Conservation (phyloP, 345 rosid genomes). For the Eucalyptus microcorys region DNA sequence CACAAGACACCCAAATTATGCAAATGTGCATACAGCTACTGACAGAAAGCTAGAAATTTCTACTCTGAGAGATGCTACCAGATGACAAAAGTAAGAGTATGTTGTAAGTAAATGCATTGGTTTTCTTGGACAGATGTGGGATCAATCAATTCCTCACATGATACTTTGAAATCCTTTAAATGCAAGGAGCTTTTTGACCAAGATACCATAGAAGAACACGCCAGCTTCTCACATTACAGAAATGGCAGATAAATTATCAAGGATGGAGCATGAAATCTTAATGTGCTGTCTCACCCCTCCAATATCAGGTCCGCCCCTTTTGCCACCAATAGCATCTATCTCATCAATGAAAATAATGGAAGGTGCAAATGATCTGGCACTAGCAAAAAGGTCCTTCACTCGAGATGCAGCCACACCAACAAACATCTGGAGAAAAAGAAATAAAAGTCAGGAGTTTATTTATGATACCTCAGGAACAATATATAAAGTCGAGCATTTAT, state of each 20-base stretch:
- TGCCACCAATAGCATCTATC: constrained; percentile 97
- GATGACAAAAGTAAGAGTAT: not conserved
- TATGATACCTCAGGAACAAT: not conserved
- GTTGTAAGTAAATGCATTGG: not conserved
- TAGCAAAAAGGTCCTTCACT: constrained; percentile 91
- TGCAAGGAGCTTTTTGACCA: not conserved
- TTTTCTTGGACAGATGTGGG: not conserved
- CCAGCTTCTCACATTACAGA: not conserved
- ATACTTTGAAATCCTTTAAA: not conserved
- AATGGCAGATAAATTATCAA: not conserved
- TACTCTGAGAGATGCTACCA: not conserved
- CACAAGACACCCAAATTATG: not conserved
- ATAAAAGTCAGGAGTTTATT: not conserved
- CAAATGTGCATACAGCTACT: not conserved
- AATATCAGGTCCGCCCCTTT: constrained; percentile 96
- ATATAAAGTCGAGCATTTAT: not conserved
- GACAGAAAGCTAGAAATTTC: not conserved
- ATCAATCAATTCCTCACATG: not conserved
- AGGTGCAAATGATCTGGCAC: constrained; percentile 88
- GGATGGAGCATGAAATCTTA: not conserved
- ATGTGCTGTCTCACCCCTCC: constrained; percentile 65
- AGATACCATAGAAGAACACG: not conserved
- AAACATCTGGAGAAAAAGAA: constrained; percentile 57
- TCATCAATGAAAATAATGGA: constrained; percentile 94
- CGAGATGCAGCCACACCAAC: constrained; percentile 99